Conservation (phyloP, 768 basidiomycete species). For the Tylopilus balloui region DNA sequence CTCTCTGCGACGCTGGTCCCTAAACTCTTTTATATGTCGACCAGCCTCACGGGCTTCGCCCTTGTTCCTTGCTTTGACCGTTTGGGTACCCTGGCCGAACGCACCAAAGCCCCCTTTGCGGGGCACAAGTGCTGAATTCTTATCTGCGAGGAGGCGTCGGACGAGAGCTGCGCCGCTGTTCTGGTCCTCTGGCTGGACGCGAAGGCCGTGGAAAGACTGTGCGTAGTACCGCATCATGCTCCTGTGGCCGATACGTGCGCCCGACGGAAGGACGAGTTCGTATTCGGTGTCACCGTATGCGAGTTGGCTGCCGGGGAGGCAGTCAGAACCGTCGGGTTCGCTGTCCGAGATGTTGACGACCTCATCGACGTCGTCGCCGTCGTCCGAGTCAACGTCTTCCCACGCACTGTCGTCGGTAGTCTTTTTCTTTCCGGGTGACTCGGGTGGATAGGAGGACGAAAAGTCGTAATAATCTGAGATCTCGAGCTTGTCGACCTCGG, state of each 20-base stretch:
- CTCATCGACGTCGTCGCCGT: conserved; percentile 20
- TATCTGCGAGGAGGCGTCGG: conserved; percentile 72
- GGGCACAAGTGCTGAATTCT: conserved; percentile 81
- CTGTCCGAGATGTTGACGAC: conserved; percentile 11
- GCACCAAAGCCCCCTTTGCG: conserved; percentile 83
- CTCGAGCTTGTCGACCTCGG: conserved; percentile 75
- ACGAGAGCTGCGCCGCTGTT: conserved; percentile 76
- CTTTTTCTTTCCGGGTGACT: conserved; percentile 13
- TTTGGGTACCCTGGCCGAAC: conserved; percentile 73
- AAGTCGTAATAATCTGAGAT: conserved; percentile 95
- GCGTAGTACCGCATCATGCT: conserved; percentile 81
- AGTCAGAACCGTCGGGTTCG: conserved; percentile 31
- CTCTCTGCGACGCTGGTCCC: conserved; percentile 74
- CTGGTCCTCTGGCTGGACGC: conserved; percentile 49
- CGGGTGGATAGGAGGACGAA: conserved; percentile 66
- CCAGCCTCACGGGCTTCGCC: conserved; percentile 94
- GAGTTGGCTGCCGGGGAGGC: conserved; percentile 49
- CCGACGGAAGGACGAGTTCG: conserved; percentile 92
- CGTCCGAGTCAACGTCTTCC: conserved; percentile 36
- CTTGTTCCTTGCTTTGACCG: conserved; percentile 87
- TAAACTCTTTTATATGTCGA: conserved; percentile 76
- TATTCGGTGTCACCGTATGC: conserved; percentile 75
- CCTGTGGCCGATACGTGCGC: conserved; percentile 88
- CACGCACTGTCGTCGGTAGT: conserved; percentile 32
- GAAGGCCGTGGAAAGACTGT: conserved; percentile 62